phyloP scores from a whole-genome alignment of 768 basidiomycete genomes.

The Pleurotus platypus region DNA sequence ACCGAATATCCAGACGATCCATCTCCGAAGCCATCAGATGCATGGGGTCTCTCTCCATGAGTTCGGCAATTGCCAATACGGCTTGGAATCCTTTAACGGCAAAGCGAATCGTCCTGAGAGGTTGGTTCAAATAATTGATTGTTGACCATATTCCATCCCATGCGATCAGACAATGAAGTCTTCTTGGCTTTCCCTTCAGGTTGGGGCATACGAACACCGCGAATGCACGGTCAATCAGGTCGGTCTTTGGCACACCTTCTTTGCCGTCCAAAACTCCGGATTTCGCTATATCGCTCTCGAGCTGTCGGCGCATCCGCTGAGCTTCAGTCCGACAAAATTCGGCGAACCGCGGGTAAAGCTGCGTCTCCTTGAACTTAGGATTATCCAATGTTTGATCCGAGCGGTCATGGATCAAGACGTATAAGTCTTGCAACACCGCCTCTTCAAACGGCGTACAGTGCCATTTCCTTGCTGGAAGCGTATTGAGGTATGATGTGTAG shows the following conservation, averaged over 20 bases:
- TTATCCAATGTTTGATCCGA: conserved; percentile 2
- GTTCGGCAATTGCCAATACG: conserved; percentile 1
- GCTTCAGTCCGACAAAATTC: not conserved
- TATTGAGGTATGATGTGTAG: conserved; percentile 2
- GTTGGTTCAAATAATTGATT: conserved; percentile 4
- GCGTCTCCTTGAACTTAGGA: not conserved
- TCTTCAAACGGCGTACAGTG: conserved; percentile 6
- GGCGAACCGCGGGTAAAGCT: not conserved
- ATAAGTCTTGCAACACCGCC: conserved; percentile 1
- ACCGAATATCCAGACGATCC: not conserved
- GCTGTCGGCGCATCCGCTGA: not conserved
- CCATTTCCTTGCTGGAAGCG: conserved; percentile 1
- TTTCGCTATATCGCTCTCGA: not conserved
- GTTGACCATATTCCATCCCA: conserved; percentile 6
- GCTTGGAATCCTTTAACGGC: conserved; percentile 1
- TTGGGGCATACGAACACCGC: conserved; percentile 4
- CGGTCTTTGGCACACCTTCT: not conserved
- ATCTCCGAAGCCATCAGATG: not conserved
- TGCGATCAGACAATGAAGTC: conserved; percentile 5
- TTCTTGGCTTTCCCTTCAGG: conserved; percentile 2
- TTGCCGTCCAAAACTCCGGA: not conserved
- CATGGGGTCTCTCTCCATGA: conserved; percentile 1
- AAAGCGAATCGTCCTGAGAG: not conserved
- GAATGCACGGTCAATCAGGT: conserved; percentile 2
- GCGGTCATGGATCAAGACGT: conserved; percentile 1